Base-by-base conservation (phyloP, 2,329 filamentous ascomycete genomes). In the Knoxdaviesia capensis region DNA sequence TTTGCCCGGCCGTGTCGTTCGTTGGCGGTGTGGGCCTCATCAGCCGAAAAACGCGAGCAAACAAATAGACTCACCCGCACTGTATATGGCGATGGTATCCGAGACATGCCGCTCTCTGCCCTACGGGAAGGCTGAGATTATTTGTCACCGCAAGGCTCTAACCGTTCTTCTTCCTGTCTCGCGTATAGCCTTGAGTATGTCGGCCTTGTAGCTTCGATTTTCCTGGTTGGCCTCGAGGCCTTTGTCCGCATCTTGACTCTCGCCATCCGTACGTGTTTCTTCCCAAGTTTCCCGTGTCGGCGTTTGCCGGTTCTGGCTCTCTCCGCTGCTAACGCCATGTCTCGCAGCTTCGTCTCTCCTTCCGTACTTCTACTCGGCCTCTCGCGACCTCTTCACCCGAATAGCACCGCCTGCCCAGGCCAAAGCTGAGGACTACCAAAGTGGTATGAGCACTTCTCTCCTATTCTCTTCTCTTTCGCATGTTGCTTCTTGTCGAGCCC, bases 221-320 rank as follows among this genome's bases (percentile, higher is more conserved):
- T 84, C 41, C 71, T 98, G 34, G 78, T 96, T 45, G 69, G 75
- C 39, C 68, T 94, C 49, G 90, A 98, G 59, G 77, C 77, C 44
- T 54, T 93, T 46, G 80, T 94, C 52, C 77, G 88, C 51, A 66
- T 93, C 45, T 73, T 94, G 47, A 96, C 90, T 2, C 71, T 94
- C 47, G 83, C 84, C 34, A 71, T 98, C 36, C 90, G 81, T 87
- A 63, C 56, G 79, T 63, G 32, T 38, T 41, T 36, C 30, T 32
- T 6, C 20, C 20, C 20, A 3, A 20, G 20, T 20, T 20, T 20
- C 20, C 20, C 20, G 20, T 20, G 20, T 20, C 45, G 29, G 41
- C 37, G 40, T 33, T 37, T 3, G 36, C 35, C 30, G 29, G n/a
- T 6, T 29, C 20, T 28, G 33, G 34, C 6, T 11, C 32, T 8